Base-by-base conservation (phyloP, 495 filamentous ascomycete species). In the Aspergillus hancockii region DNA sequence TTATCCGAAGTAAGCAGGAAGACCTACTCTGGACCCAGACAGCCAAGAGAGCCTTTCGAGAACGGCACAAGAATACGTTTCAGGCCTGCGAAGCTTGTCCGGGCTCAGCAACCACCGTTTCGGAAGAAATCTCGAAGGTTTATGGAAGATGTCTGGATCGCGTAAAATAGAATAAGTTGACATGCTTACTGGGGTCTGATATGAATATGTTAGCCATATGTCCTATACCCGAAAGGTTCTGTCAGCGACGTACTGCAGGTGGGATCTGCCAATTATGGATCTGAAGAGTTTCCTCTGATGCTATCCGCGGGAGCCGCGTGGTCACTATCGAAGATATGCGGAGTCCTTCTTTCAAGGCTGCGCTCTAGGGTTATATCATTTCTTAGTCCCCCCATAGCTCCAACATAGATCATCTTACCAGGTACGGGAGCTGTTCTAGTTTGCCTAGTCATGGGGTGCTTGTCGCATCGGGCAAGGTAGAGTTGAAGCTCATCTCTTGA, bases 341-440 rank as follows among this genome's bases (percentile, higher is more conserved):
- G 30, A 88, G 67, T 0, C 79, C 80, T 62, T 87, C 85, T 60
- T 75, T 74, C 6, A 88, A 72, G 2, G 83, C 74, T 7, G 84
- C 84, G 49, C 80, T 82, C 43, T 72, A 47, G 2, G 13, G 21
- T 28, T 28, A 28, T 28, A 28, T 28, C 21, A 8, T 52, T 58
- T 13, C 40, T 59, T 38, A 47, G 22, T 5, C 22, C 14, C 22
- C 3, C 21, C 28, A 3, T 8, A 14, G 45, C 14, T 19, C 10
- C 0, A 18, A 54, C n/a, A 49, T 21, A 36, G 40, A 21, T 30
- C 4, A n/a, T 23, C 51, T 32, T 58, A 67, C 69, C 9, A 83
- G 65, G 52, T 77, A 77, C 0, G 73, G 71, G 52, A 71, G 66
- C 30, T 58, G 56, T 57, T 79, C 68, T 34, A 77, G 61, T 2